These are phyloP conservation scores for Chaetomium olivaceum DNA, from an alignment of 2,329 filamentous ascomycete species.

Conservation along the genomic window DNA sequence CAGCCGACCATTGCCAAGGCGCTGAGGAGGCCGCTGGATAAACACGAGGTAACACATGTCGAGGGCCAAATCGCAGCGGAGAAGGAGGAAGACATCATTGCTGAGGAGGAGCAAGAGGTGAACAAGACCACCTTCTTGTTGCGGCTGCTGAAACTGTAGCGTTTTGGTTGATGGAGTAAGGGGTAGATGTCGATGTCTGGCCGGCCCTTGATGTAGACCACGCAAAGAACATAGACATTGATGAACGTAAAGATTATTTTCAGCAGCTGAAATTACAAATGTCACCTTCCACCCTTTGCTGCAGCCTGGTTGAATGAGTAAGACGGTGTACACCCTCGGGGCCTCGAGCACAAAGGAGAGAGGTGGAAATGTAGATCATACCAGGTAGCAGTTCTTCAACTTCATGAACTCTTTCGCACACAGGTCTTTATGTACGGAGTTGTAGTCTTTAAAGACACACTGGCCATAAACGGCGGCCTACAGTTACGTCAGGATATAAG, in stretches of 20 bases:
- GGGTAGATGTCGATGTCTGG: neutral
- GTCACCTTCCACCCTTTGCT: constrained; percentile 30
- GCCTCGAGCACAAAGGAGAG: neutral
- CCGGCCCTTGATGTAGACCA: constrained; percentile 7
- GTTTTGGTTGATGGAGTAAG: neutral
- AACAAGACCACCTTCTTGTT: constrained; percentile 70
- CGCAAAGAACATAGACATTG: constrained; percentile 17
- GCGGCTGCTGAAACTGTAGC: constrained; percentile 71
- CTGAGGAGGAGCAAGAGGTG: constrained; percentile 82
- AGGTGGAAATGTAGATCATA: constrained; percentile 46
- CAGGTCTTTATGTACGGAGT: constrained; percentile 86
- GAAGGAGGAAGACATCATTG: constrained; percentile 63
- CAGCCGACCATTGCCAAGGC: constrained; percentile 71
- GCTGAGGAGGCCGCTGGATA: constrained; percentile 73
- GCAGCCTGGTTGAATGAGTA: constrained; percentile 25
- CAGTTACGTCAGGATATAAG: neutral
- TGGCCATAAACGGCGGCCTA: constrained; percentile 88
- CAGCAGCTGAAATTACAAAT: neutral
- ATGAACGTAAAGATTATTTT: neutral
- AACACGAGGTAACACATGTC: constrained; percentile 61
- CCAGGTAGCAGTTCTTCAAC: constrained; percentile 85
- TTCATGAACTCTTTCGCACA: constrained; percentile 81
- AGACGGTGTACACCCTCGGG: constrained; percentile 1
- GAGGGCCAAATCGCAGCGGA: constrained; percentile 56
- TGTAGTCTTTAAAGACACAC: constrained; percentile 89